These are phyloP conservation scores for Amoeboaphelidium protococcarum DNA, from an alignment of 371 early-diverging fungal genomes.

Conservation along the genomic window DNA sequence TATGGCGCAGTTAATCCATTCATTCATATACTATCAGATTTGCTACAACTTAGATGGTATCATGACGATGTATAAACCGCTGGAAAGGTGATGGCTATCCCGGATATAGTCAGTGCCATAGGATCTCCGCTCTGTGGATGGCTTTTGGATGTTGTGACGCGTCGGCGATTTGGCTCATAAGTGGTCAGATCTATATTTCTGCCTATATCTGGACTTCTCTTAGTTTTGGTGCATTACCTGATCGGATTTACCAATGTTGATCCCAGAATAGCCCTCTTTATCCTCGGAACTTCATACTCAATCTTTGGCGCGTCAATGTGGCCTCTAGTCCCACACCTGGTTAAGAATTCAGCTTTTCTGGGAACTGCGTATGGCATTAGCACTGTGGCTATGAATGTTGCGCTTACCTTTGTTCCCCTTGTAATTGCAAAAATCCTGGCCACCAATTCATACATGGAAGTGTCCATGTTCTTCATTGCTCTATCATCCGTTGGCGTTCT, in stretches of 20 bases:
- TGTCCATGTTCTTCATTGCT: background rate
- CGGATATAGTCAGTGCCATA: conserved; percentile 17
- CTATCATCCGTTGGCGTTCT: background rate
- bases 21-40: background rate
- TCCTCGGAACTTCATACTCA: conserved; percentile 23
- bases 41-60: background rate
- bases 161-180: conserved; percentile 5
- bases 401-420: conserved; percentile 27
- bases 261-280: conserved; percentile 16
- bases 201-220: conserved; percentile 16
- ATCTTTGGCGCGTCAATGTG: background rate
- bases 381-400: conserved; percentile 28
- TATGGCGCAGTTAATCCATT: conserved; percentile 11
- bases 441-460: conserved; percentile 8
- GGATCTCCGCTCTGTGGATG: conserved; percentile 24
- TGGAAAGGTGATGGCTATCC: conserved; percentile 16
- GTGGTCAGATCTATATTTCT: conserved; percentile 17
- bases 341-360: conserved; percentile 7
- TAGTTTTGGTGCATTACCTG: conserved; percentile 15
- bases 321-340: background rate
- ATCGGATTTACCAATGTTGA: conserved; percentile 13
- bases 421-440: conserved; percentile 20
- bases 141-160: conserved; percentile 12
- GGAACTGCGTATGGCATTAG: conserved; percentile 35
- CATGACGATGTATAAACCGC: conserved; percentile 11